Base-by-base conservation (phyloP, 1,139 yeast genomes). In the Debaryomycetaceae sp. region DNA sequence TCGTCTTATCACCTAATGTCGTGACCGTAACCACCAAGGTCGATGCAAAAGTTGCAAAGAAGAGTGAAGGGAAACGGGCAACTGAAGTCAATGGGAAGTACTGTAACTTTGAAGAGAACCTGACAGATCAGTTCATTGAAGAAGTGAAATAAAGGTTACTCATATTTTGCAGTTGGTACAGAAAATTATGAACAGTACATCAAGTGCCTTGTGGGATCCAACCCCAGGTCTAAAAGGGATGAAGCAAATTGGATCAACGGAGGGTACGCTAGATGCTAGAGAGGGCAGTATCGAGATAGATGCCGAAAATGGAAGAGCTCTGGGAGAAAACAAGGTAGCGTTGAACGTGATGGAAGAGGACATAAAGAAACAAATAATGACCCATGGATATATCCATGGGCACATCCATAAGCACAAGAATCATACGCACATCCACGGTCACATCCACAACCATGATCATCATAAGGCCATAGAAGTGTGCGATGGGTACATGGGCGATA, bases 381-480 rank as follows among this genome's bases (percentile, higher is more conserved):
- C 72, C 14, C 78, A 77, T 47, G 84, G 85, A 13, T 70, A 76
- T 35, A 82, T 81, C 14, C 87, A 81, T 58, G 87, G 87, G 1
- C 87, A 81, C 52, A 79, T 81, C 28, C 87, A 81, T 56, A 78
- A 75, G 51, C 83, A 79, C 52, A 69, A 73, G 45, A 78, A 79
- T 50, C 79, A 81, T 52, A 79, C 85, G 6, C 83, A 80, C 48
- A 79, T 81, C 17, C 87, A 81, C 53, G 87, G 87, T 3, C 87
- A 81, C 53, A 77, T 81, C 30, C 87, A 81, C 51, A 78, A 70
- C 43, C 75, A 70, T 40, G 74, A 69, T 42, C 72, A 67, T 38
- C 59, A 56, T 34, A 51, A 48, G 17, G 53, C 49, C 37, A 38
- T 35, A 17, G 36, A 40, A 16, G 17, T 15, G 26, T 39, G 30